A percentile compares a stretch with the other conserved stretches of the same genome.
These are phyloP conservation scores for Actinomucor elegans DNA, from an alignment of 371 early-diverging fungal species.

Conservation along the genomic window DNA sequence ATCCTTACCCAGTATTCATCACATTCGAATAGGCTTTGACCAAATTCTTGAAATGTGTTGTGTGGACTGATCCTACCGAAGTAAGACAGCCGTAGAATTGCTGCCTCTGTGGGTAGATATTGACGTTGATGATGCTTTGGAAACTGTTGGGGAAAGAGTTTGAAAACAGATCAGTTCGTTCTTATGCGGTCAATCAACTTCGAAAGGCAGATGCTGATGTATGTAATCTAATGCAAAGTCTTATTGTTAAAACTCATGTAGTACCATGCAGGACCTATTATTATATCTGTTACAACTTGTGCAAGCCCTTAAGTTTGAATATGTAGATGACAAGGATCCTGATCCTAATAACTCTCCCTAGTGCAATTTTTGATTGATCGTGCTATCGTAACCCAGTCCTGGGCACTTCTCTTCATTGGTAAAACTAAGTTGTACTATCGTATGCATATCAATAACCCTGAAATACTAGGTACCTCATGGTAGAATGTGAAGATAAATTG, in stretches of 20 bases:
- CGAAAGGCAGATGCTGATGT: constrained; percentile 91
- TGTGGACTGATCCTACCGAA: constrained; percentile 93
- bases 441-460: no score
- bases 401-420: constrained; percentile 94
- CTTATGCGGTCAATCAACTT: constrained; percentile 88
- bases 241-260: neutral
- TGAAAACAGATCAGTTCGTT: constrained; percentile 77
- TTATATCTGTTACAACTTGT: constrained; percentile 93
- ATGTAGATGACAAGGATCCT: constrained; percentile 40
- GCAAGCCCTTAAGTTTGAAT: constrained; percentile 96
- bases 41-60: constrained; percentile 94
- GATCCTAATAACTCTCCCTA: constrained; percentile 66
- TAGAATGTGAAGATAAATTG: constrained; percentile 74
- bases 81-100: constrained; percentile 88
- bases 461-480: no score
- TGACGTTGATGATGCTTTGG: constrained; percentile 93
- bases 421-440: no score
- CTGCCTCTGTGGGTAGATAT: constrained; percentile 88
- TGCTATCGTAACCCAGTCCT: constrained; percentile 75
- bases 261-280: constrained; percentile 69
- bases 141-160: constrained; percentile 88
- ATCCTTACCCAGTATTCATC: neutral
- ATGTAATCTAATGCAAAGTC: neutral
- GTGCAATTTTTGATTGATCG: constrained; percentile 88
- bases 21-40: constrained; percentile 73